Evolutionary conservation across 2,329 filamentous ascomycete species (phyloP).

Genomic region (Pseudogymnoascus sp.): DNA sequence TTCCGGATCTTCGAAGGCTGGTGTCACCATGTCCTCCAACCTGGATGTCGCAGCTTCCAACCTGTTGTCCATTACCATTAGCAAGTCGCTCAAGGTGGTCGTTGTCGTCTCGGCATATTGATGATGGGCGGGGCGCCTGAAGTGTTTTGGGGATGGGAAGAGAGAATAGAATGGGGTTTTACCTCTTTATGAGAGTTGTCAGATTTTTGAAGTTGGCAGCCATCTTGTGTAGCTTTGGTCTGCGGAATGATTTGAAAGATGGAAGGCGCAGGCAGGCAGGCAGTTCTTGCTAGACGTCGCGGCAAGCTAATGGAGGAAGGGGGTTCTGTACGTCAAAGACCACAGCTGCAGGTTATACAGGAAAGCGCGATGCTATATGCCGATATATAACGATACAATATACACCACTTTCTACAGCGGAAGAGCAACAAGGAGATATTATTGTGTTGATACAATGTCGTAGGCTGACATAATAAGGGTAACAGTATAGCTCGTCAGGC

Average conservation of each 20-base stretch:
- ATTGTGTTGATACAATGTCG: neutral
- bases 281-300: neutral
- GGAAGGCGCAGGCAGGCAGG: neutral
- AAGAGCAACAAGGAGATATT: neutral
- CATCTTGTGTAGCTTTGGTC: conserved; percentile 39
- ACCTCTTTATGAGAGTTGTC: conserved; percentile 97
- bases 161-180: conserved; percentile 30
- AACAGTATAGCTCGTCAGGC: conserved; percentile 1
- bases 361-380: neutral
- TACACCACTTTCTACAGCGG: neutral
- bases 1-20: conserved; percentile 52
- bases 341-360: neutral
- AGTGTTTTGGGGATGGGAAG: conserved; percentile 10
- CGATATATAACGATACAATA: neutral
- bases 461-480: neutral
- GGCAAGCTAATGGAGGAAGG: neutral
- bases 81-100: neutral
- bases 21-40: conserved; percentile 89
- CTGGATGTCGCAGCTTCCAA: conserved; percentile 95
- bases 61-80: conserved; percentile 41
- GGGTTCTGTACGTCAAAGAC: neutral
- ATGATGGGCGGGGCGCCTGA: neutral
- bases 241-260: conserved; percentile 1
- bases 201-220: conserved; percentile 88
- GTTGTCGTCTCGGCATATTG: conserved; percentile 14